A percentile compares a stretch with the other conserved stretches of the same genome.
phyloP scores from a whole-genome alignment of 1,139 yeast genomes.

The Ogataea hybrid region DNA sequence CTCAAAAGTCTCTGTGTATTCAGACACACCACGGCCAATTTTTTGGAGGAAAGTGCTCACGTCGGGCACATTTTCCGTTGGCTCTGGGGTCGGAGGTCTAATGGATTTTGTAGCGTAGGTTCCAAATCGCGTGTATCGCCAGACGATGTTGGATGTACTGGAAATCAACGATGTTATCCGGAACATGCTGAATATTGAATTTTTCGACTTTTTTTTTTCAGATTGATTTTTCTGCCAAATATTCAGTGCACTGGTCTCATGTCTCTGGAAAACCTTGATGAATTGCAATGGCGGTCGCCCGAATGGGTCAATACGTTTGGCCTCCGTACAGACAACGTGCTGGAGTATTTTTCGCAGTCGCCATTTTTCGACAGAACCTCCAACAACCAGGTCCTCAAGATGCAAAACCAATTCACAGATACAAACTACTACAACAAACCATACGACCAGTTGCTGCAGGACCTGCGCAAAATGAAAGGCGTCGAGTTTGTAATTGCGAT shows the following conservation, averaged over 20 bases:
- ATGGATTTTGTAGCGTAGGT: conserved; percentile 1
- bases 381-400: conserved; percentile 88
- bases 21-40: conserved; percentile 75
- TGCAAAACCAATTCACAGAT: conserved; percentile 90
- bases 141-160: background rate
- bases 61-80: conserved; percentile 61
- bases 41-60: conserved; percentile 65
- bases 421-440: conserved; percentile 40
- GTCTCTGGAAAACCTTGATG: conserved; percentile 50
- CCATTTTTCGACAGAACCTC: conserved; percentile 95
- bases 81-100: conserved; percentile 37
- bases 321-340: conserved; percentile 80
- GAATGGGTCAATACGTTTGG: conserved; percentile 95
- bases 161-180: background rate
- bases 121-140: background rate
- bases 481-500: conserved; percentile 75
- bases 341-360: conserved; percentile 88
- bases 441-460: conserved; percentile 31
- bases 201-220: conserved; percentile 2
- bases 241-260: background rate
- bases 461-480: conserved; percentile 78
- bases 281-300: conserved; percentile 95
- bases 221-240: conserved; percentile 4
- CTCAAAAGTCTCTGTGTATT: conserved; percentile 70
- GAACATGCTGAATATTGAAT: conserved; percentile 3